Percentiles rank a stretch among this genome's conserved stretches.
Evolutionary conservation across 2,329 filamentous ascomycete species (phyloP).

Genomic region (Aspergillus niger): DNA sequence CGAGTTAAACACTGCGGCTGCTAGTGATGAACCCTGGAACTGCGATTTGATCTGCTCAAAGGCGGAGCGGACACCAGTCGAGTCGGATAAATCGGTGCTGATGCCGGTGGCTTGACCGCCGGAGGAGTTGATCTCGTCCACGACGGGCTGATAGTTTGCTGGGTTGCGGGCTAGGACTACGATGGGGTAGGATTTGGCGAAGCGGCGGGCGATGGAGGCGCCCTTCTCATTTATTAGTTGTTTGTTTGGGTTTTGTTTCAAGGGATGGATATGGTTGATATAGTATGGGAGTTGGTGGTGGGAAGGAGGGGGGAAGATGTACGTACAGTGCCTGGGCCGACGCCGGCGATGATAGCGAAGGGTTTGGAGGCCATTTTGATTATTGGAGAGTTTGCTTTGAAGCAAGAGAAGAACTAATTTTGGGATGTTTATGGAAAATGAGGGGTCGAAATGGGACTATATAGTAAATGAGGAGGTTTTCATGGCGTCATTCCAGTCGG

Average conservation of each 20-base stretch:
- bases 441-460: background rate
- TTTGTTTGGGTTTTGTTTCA: background rate
- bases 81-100: conserved; percentile 59
- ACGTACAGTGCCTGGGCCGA: conserved; percentile 49
- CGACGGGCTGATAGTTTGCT: conserved; percentile 57
- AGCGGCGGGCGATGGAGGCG: conserved; percentile 61
- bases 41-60: conserved; percentile 58
- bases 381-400: background rate
- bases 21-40: conserved; percentile 49
- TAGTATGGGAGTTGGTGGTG: background rate
- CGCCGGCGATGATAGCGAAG: conserved; percentile 50
- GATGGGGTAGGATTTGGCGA: conserved; percentile 60
- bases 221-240: conserved; percentile 38
- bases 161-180: conserved; percentile 62
- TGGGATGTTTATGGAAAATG: background rate
- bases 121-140: conserved; percentile 59
- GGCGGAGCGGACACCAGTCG: conserved; percentile 54
- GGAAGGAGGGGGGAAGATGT: background rate
- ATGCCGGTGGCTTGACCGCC: conserved; percentile 64
- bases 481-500: conserved; percentile 21
- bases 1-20: conserved; percentile 64
- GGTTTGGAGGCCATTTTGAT: conserved; percentile 40
- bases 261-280: no score
- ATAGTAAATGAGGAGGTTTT: background rate
- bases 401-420: background rate